Evolutionary conservation across 306 rosid genomes (phyloP).

Genomic region (Prunus salicina): DNA sequence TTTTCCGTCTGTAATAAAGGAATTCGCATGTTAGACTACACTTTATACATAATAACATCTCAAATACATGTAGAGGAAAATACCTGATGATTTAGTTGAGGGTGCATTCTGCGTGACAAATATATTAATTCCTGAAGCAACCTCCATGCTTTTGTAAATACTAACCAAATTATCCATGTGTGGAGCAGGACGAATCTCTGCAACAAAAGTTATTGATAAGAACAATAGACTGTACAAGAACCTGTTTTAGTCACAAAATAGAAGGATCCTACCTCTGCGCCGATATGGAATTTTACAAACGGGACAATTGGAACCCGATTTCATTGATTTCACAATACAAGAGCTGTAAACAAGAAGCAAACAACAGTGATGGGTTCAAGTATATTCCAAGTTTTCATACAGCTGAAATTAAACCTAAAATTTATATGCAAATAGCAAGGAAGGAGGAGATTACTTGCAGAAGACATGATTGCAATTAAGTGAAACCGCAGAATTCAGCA

Average conservation of each 20-base stretch:
- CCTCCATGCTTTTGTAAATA: slow-evolving; percentile 88
- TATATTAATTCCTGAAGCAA: slow-evolving; percentile 62
- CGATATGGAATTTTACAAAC: slow-evolving; percentile 80
- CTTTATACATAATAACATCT: background rate
- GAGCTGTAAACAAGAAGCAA: slow-evolving; percentile 41
- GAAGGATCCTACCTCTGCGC: slow-evolving; percentile 62
- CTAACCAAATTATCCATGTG: slow-evolving; percentile 87
- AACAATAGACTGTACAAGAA: background rate
- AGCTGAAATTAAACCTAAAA: background rate
- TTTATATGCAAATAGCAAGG: background rate
- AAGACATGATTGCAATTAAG: slow-evolving; percentile 86
- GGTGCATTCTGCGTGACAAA: slow-evolving; percentile 62
- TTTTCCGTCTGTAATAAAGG: slow-evolving; percentile 38
- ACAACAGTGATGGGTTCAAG: background rate
- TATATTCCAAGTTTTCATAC: background rate
- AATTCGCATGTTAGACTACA: background rate
- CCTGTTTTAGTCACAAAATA: background rate
- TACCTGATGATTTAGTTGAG: slow-evolving; percentile 56
- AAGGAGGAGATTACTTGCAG: slow-evolving; percentile 59
- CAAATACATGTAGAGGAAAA: background rate
- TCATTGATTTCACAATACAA: slow-evolving; percentile 74
- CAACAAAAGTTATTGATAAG: background rate
- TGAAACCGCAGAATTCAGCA: slow-evolving; percentile 55
- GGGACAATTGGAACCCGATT: slow-evolving; percentile 67
- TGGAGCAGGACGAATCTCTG: slow-evolving; percentile 89